Conservation (phyloP, 1,284 basidiomycete species). For the Boletus semigastroideus region DNA sequence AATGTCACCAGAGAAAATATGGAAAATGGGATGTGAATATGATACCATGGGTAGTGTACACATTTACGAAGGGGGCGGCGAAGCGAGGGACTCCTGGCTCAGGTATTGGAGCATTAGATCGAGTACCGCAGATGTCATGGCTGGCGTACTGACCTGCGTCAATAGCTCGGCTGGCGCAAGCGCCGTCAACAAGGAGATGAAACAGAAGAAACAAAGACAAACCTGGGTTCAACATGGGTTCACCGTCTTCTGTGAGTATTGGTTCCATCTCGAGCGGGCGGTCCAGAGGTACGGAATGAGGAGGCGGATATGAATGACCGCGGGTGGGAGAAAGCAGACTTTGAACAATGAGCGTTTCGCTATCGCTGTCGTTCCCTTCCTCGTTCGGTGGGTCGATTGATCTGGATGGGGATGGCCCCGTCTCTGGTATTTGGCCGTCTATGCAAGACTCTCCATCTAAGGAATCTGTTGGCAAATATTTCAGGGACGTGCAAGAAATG, state of each 20-base stretch:
- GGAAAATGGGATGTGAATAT: slow-evolving; percentile 16
- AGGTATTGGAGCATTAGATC: slow-evolving; percentile 34
- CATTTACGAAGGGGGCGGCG: slow-evolving; percentile 51
- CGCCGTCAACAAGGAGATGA: neutral
- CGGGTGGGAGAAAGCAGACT: slow-evolving; percentile 21
- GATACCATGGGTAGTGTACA: slow-evolving; percentile 27
- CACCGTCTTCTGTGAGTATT: slow-evolving; percentile 59
- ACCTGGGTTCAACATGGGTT: slow-evolving; percentile 69
- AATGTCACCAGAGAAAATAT: slow-evolving; percentile 13
- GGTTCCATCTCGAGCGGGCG: slow-evolving; percentile 46
- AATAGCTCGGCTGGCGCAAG: slow-evolving; percentile 51
- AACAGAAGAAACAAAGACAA: slow-evolving; percentile 15
- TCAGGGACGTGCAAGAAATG: slow-evolving; percentile 20
- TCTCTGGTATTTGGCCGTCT: slow-evolving; percentile 10
- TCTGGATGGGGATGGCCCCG: slow-evolving; percentile 10
- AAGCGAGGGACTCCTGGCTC: slow-evolving; percentile 58
- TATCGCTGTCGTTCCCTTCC: slow-evolving; percentile 11
- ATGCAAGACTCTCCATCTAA: slow-evolving; percentile 23
- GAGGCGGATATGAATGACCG: slow-evolving; percentile 20
- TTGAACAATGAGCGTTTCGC: slow-evolving; percentile 20
- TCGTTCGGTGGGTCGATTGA: slow-evolving; percentile 7
- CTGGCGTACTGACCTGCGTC: slow-evolving; percentile 50
- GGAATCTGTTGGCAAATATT: slow-evolving; percentile 24
- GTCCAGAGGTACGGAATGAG: slow-evolving; percentile 19
- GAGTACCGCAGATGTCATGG: slow-evolving; percentile 12